Evolutionary conservation across 345 rosid species (phyloP), one percentile per base, ranked within the genome.

Genomic region (Syzygium aqueum): DNA sequence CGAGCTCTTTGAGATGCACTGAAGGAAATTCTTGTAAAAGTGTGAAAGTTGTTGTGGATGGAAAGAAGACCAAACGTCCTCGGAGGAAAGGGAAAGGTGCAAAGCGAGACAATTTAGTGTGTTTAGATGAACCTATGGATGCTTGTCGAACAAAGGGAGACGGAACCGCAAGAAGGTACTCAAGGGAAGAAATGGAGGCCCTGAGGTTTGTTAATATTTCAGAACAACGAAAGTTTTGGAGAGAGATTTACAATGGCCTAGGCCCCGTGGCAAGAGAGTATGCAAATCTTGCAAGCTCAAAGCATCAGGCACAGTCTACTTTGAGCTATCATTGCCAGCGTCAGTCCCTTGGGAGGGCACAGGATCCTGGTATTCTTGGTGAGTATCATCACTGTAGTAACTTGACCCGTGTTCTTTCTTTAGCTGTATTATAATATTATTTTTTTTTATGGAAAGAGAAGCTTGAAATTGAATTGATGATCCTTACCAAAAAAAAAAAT

Each of bases 141-240:
- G 80, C 80, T 73, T 19, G 49, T 73, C 80, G 13, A 33, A 73
- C 80, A 19, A 82, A 51, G 61, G 88, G 88, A 61, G 87, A 85
- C 23, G 85, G 43, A n/a, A 43, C 63, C 37, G 86, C 86, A 87
- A 88, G 22, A 17, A 88, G 89, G 91, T 96, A 95, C 91, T 88
- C 96, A 11, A 93, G 92, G 90, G 85, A 90, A 84, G 96, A 94
- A 91, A 86, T 97, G 95, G 96, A 94, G 94, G 91, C 90, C 73
- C 77, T 97, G 93, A 95, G 95, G 95, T 95, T 92, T 91, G 91
- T 88, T 43, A 88, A 94, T 82, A 63, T 91, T 90, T 92, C 46
- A 23, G 92, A 91, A 78, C 99, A 97, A 92, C 77, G 88, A 86
- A 92, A 91, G 73, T 53, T 95, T 73, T 97, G 99, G 99, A 90